phyloP scores from a whole-genome alignment of 1,284 basidiomycete genomes.

The Moesziomyces parantarcticus region DNA sequence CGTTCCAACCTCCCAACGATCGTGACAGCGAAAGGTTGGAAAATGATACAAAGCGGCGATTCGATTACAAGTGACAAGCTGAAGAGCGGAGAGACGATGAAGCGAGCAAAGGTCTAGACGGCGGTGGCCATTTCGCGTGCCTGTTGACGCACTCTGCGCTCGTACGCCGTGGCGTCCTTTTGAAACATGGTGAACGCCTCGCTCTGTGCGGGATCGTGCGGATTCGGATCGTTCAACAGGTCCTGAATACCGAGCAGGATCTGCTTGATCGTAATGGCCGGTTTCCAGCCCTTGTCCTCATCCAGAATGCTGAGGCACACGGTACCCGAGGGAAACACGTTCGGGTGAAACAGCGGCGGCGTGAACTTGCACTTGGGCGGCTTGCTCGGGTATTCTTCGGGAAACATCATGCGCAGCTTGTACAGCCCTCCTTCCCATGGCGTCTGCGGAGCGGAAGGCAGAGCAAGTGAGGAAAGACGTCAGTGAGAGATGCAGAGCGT shows the following conservation, averaged over 20 bases:
- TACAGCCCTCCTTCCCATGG: constrained; percentile 95
- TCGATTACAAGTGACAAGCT: no score
- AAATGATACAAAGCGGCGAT: no score
- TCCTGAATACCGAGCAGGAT: constrained; percentile 96
- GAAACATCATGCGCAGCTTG: constrained; percentile 83
- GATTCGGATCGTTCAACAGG: constrained; percentile 91
- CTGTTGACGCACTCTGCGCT: constrained; percentile 53
- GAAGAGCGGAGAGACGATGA: no score
- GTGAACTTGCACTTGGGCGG: constrained; percentile 98
- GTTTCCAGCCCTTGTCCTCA: constrained; percentile 99
- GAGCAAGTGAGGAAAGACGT: not conserved
- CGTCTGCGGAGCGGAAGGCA: constrained; percentile 74
- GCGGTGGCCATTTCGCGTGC: constrained; percentile 50
- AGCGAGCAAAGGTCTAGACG: constrained; percentile 2
- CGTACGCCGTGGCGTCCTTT: constrained; percentile 63
- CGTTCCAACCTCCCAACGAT: no score
- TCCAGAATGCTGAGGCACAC: constrained; percentile 98
- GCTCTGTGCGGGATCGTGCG: constrained; percentile 93
- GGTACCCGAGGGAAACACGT: constrained; percentile 98
- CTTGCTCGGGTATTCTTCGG: constrained; percentile 81
- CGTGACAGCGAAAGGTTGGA: no score
- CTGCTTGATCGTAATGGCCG: constrained; percentile 98
- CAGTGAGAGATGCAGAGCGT: not conserved
- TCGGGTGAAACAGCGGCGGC: constrained; percentile 96
- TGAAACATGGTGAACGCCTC: constrained; percentile 98